phyloP scores from a whole-genome alignment of 2,329 filamentous ascomycete species.

The Dactylellina cionopaga region DNA sequence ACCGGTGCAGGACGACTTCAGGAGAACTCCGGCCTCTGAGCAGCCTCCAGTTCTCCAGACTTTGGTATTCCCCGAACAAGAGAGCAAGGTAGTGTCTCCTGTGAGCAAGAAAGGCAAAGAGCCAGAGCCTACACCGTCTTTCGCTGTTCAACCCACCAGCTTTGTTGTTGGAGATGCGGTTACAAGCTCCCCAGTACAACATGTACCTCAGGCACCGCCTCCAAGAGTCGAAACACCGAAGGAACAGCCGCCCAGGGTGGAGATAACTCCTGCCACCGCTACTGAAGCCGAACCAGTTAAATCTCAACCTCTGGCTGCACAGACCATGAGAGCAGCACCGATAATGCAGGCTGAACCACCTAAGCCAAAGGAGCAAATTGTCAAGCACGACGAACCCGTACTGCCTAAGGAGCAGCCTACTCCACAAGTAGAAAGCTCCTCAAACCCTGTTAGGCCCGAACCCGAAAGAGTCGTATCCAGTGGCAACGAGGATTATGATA shows the following conservation, averaged over 20 bases:
- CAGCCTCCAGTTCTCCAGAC: constrained; percentile 2
- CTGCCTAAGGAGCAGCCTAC: constrained; percentile 9
- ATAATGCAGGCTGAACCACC: not conserved
- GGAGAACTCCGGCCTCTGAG: not conserved
- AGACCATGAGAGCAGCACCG: not conserved
- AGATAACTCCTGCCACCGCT: constrained; percentile 40
- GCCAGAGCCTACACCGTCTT: constrained; percentile 6
- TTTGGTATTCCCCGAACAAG: constrained; percentile 26
- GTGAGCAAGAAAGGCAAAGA: constrained; percentile 3
- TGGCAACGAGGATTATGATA: constrained; percentile 47
- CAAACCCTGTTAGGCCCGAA: constrained; percentile 16
- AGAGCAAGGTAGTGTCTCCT: constrained; percentile 34
- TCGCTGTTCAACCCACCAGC: constrained; percentile 7
- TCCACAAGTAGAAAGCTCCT: constrained; percentile 26
- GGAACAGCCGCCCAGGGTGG: constrained; percentile 37
- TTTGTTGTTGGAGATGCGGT: constrained; percentile 29
- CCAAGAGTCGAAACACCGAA: constrained; percentile 19
- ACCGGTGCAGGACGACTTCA: constrained; percentile 13
- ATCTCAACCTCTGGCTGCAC: not conserved
- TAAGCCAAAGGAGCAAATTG: not conserved
- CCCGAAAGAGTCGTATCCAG: constrained; percentile 1
- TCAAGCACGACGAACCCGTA: not conserved
- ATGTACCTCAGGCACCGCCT: not conserved
- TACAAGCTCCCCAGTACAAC: not conserved
- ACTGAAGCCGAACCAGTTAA: constrained; percentile 20